phyloP scores from a whole-genome alignment of 2,329 filamentous ascomycete genomes.

The Macrophomina phaseolina region DNA sequence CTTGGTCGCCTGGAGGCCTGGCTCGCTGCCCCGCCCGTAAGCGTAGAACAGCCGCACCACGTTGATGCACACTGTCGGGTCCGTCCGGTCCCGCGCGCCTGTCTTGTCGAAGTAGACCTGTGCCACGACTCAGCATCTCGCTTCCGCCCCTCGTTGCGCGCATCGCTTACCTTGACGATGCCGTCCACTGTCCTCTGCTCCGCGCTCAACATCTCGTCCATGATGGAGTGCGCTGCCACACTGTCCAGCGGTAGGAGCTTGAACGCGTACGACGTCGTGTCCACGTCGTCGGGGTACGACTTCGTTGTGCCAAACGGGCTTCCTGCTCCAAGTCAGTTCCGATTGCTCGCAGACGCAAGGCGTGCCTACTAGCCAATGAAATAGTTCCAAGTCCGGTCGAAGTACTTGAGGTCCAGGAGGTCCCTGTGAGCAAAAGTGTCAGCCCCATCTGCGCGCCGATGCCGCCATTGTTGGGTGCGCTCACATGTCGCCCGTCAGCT shows the following conservation, averaged over 20 bases:
- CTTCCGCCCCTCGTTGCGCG: not conserved
- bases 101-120: conserved; percentile 41
- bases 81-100: conserved; percentile 34
- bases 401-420: conserved; percentile 23
- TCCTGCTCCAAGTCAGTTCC: conserved; percentile 6
- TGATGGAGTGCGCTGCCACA: conserved; percentile 9
- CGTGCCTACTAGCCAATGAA: conserved; percentile 32
- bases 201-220: conserved; percentile 10
- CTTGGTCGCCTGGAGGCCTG: conserved; percentile 34
- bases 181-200: conserved; percentile 12
- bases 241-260: conserved; percentile 33
- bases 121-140: not conserved
- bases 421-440: conserved; percentile 4
- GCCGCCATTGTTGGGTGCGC: not conserved
- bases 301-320: conserved; percentile 27
- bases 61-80: conserved; percentile 41
- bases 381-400: conserved; percentile 37
- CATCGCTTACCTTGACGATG: not conserved
- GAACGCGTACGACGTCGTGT: conserved; percentile 42
- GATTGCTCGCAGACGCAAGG: not conserved
- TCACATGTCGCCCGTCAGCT: conserved; percentile 32
- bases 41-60: conserved; percentile 41
- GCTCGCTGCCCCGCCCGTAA: conserved; percentile 36
- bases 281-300: conserved; percentile 42
- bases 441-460: not conserved